Evolutionary conservation across 2,329 filamentous ascomycete species (phyloP), one percentile per base, ranked within the genome.

Genomic region (Colletotrichum costaricense): DNA sequence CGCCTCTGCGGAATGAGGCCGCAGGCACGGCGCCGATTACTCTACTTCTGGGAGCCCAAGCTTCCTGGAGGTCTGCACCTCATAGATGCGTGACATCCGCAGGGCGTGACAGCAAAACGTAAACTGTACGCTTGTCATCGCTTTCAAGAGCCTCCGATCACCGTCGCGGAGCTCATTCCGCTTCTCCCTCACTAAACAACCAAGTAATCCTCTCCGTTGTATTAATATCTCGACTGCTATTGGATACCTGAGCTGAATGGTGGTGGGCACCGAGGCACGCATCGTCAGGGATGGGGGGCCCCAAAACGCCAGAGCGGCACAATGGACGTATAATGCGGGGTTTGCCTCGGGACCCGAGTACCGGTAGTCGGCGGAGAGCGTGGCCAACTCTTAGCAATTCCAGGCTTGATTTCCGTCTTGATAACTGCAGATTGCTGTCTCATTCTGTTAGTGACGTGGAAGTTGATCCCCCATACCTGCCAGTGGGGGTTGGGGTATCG

Each of bases 181-280:
- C 42, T 22, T 22, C 8, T n/a, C 4, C 4, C 19, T 22, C 8
- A 49, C 19, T 49, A 49, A 49, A 22, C 9, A 14, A 8, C 3
- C 24, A 56, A 56, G 54, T 26, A 56, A 56, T 56, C 33, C 22
- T 64, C 6, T 8, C 16, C 54, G 28, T 4, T 30, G 35, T 52
- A 11, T 26, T 70, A 60, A 65, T 65, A n/a, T 16, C 42, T 65
- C 8, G 8, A 26, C 16, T 35, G 26, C 42, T 12, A 65, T 65
- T 70, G 67, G 66, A 30, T 24, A 19, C 19, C 59, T 5, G 14
- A 22, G n/a, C 12, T n/a, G 16, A 6, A 30, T 12, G n/a, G 11
- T 35, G 42, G 70, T 73, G 60, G 70, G 54, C 54, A 59, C 70
- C 66, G 67, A 73, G 54, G 65, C 66, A 28, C 11, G 56, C 28